Percentiles rank a stretch among this genome's conserved stretches.
Conservation (phyloP, 306 rosid genomes). For the Aeschynomene evenia region DNA sequence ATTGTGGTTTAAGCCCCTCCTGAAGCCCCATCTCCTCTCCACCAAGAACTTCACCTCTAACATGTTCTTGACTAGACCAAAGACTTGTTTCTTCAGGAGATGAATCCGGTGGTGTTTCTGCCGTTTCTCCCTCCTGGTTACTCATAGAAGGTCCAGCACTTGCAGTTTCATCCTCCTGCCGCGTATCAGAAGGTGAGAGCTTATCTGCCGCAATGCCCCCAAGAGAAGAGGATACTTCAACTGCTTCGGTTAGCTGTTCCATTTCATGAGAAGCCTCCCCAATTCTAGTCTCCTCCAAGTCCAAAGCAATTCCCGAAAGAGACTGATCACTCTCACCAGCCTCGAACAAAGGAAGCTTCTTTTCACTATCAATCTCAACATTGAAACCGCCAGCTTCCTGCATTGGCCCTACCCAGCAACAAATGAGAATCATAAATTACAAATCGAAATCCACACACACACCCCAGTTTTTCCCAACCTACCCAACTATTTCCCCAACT, state of each 20-base stretch:
- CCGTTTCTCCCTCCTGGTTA: constrained; percentile 29
- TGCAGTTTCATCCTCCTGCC: constrained; percentile 35
- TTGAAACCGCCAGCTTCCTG: constrained; percentile 75
- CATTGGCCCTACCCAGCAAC: constrained; percentile 90
- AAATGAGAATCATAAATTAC: constrained; percentile 70
- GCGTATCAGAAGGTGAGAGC: constrained; percentile 34
- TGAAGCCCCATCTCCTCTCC: constrained; percentile 27
- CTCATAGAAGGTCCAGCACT: constrained; percentile 31
- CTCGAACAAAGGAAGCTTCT: constrained; percentile 31
- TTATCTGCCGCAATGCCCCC: constrained; percentile 38
- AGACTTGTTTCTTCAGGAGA: constrained; percentile 38
- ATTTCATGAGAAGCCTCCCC: constrained; percentile 38
- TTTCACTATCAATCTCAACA: constrained; percentile 37
- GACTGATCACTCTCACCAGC: constrained; percentile 32
- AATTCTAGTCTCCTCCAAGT: constrained; percentile 21
- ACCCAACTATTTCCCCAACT: constrained; percentile 27
- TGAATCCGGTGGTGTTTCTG: constrained; percentile 23
- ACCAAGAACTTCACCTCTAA: constrained; percentile 18
- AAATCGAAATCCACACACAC: constrained; percentile 42
- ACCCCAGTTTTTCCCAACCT: constrained; percentile 27
- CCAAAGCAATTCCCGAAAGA: constrained; percentile 18
- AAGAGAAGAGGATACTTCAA: constrained; percentile 42
- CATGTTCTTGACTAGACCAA: constrained; percentile 41
- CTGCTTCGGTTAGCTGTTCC: constrained; percentile 31
- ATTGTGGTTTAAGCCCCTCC: constrained; percentile 38